These are phyloP conservation scores for Melastoma candidum DNA, from an alignment of 441 rosid genomes.

Conservation along the genomic window DNA sequence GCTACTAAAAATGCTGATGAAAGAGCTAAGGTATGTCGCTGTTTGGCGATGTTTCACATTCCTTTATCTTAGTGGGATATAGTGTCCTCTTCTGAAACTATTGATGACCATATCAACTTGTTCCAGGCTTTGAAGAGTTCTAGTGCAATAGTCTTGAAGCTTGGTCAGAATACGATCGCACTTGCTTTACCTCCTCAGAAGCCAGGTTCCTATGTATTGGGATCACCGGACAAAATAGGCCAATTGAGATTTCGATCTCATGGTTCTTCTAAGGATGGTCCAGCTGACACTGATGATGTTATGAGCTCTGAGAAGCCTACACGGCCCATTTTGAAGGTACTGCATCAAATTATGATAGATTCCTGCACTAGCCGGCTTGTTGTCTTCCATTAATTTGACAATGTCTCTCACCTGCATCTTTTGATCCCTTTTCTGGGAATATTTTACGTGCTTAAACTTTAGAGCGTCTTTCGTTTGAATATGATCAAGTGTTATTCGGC, in stretches of 20 bases:
- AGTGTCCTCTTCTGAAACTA: background rate
- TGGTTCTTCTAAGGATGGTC: constrained; percentile 93
- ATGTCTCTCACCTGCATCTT: background rate
- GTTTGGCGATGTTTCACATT: background rate
- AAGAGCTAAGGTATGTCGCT: constrained; percentile 64
- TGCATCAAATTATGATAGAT: constrained; percentile 11
- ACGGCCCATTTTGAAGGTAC: constrained; percentile 87
- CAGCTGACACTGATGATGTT: constrained; percentile 93
- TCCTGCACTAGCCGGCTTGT: too few species aligned
- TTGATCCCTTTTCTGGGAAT: background rate
- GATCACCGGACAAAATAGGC: constrained; percentile 92
- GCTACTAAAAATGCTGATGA: constrained; percentile 86
- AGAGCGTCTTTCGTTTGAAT: background rate
- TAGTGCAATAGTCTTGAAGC: constrained; percentile 54
- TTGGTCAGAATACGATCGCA: constrained; percentile 64
- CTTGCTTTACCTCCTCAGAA: constrained; percentile 82
- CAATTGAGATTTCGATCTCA: constrained; percentile 91
- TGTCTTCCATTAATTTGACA: too few species aligned
- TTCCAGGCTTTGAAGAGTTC: constrained; percentile 78
- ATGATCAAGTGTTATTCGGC: too few species aligned
- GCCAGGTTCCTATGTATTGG: constrained; percentile 95
- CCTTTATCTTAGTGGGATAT: background rate
- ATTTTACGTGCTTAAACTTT: background rate
- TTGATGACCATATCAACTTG: constrained; percentile 16
- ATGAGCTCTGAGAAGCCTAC: constrained; percentile 98